These are phyloP conservation scores for Jackrogersella minutella DNA, from an alignment of 495 filamentous ascomycete species.

Conservation along the genomic window DNA sequence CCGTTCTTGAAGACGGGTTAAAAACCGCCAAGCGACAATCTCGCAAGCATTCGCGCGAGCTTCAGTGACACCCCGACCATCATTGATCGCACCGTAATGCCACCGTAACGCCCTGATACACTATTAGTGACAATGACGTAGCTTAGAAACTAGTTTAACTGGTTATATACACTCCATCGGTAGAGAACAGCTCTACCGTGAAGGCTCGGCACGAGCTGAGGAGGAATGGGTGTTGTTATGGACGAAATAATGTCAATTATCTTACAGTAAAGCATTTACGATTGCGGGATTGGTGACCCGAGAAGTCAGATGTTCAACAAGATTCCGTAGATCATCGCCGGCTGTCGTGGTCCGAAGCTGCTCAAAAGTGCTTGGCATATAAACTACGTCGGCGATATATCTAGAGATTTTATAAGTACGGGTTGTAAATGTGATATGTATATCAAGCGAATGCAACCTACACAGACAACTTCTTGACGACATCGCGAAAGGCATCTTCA, in stretches of 20 bases:
- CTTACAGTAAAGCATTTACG: conserved; percentile 81
- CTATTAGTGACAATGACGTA: conserved; percentile 2
- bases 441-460: conserved; percentile 44
- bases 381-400: conserved; percentile 71
- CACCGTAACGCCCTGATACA: conserved; percentile 75
- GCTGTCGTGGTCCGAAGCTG: conserved; percentile 74
- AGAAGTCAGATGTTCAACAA: conserved; percentile 71
- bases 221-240: not conserved
- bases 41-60: conserved; percentile 87
- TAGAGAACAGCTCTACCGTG: too few species aligned
- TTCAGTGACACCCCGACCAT: conserved; percentile 76
- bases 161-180: conserved; percentile 5
- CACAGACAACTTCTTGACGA: conserved; percentile 75
- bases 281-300: conserved; percentile 76
- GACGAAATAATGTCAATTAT: conserved; percentile 12
- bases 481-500: conserved; percentile 68
- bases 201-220: not conserved
- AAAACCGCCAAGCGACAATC: conserved; percentile 89
- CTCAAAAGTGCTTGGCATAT: conserved; percentile 77
- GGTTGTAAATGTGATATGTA: not conserved
- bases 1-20: conserved; percentile 77
- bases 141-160: not conserved
- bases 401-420: conserved; percentile 41
- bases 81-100: conserved; percentile 69
- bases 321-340: conserved; percentile 67